Evolutionary conservation across 75 land plant genomes (phyloP), one percentile per base, ranked within the genome.

Genomic region (Pinus taeda): DNA sequence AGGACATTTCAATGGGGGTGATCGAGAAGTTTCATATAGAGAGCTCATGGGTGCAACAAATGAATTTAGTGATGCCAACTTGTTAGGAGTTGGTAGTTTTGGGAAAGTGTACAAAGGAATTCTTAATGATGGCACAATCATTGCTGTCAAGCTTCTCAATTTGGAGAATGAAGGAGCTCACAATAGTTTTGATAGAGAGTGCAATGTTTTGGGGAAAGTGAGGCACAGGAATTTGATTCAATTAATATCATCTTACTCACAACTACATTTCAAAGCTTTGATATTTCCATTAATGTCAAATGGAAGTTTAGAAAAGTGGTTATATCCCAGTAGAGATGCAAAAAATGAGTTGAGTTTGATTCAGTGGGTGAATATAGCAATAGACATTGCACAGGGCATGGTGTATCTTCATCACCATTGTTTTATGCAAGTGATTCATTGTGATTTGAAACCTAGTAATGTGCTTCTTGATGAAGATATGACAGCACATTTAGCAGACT

Each of bases 1-100:
- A 3, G 14, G 18, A 57, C 13, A 9, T 57, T 57, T 4, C 9
- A 57, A 17, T 57, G 15, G 17, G 39, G 42, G 45, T 0, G 12
- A 36, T 6, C 59, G 13, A 17, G 62, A 15, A 30, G 39, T 79
- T 6, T 74, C 86, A 15, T 88, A 79, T 18, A 15, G 55, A n/a
- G 81, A 76, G 29, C 77, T 88, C 0, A 37, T n/a, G 1, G 8
- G 49, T 37, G 86, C 84, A 21, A 88, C 82, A 1, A 64, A 36
- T n/a, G 86, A 78, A 11, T 88, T 84, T 59, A 76, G 55, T 24
- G 56, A 77, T 29, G 64, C 71, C 17, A 84, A 82, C 21, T 62
- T 88, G 57, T 71, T 88, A 14, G 89, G 89, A 4, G 11, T 9
- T 3, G 89, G 89, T 21, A 65, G 84, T 62, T 88, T 82, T 78